These are phyloP conservation scores for Nicotiana tabacum DNA, from an alignment of 257 asterid species.

Conservation along the genomic window DNA sequence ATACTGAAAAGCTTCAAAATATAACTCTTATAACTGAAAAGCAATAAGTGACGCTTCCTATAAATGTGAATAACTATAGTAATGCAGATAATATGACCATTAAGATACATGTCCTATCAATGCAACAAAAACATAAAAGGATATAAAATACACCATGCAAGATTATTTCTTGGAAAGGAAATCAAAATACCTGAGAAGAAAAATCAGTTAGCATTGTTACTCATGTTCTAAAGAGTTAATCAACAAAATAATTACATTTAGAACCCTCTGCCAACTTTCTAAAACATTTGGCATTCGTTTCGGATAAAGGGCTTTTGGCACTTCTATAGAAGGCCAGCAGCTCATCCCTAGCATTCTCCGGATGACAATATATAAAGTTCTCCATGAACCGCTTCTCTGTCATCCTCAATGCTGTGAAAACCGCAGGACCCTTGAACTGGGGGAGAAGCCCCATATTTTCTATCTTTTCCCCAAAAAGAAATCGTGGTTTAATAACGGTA, in stretches of 20 bases:
- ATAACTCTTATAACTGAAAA: too few relatives aligned
- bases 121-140: too few relatives aligned
- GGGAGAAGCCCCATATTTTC: slow-evolving; percentile 66
- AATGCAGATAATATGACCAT: too few relatives aligned
- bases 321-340: slow-evolving; percentile 31
- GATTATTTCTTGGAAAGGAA: too few relatives aligned
- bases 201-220: too few relatives aligned
- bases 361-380: slow-evolving; percentile 49
- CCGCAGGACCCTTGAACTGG: slow-evolving; percentile 41
- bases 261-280: slow-evolving; percentile 62
- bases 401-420: slow-evolving; percentile 70
- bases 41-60: too few relatives aligned
- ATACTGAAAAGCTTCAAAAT: too few relatives aligned
- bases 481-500: slow-evolving; percentile 51
- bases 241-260: slow-evolving; percentile 10
- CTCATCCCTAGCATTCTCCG: slow-evolving; percentile 38
- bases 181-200: too few relatives aligned
- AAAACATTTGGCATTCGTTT: slow-evolving; percentile 7
- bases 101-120: too few relatives aligned
- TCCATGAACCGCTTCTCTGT: slow-evolving; percentile 49
- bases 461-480: slow-evolving; percentile 49
- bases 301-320: slow-evolving; percentile 26
- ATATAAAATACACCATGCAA: too few relatives aligned
- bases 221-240: too few relatives aligned
- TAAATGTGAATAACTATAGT: too few relatives aligned